Conservation (phyloP, 495 filamentous ascomycete species). For the Aspergillus funiculosus region DNA sequence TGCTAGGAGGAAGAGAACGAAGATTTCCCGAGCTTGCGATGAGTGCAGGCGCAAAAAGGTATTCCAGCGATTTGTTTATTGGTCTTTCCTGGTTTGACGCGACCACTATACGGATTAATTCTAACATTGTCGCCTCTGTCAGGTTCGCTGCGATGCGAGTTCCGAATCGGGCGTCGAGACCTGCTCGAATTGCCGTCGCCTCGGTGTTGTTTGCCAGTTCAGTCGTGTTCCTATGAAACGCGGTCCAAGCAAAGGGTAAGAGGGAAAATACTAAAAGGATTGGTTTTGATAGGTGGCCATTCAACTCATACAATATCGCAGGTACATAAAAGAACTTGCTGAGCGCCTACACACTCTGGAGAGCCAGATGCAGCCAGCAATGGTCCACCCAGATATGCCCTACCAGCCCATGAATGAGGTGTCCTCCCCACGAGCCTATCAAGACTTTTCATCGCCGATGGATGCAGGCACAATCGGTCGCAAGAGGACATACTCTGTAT, state of each 20-base stretch:
- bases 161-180: slow-evolving; percentile 71
- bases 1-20: slow-evolving; percentile 75
- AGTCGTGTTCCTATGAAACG: slow-evolving; percentile 92
- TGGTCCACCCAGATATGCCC: slow-evolving; percentile 43
- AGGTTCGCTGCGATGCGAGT: slow-evolving; percentile 88
- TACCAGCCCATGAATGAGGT: slow-evolving; percentile 46
- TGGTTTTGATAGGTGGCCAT: slow-evolving; percentile 3
- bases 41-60: slow-evolving; percentile 94
- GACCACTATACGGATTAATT: slow-evolving; percentile 6
- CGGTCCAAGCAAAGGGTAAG: slow-evolving; percentile 89
- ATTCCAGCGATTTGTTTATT: slow-evolving; percentile 16
- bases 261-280: too few relatives aligned
- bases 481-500: slow-evolving; percentile 55
- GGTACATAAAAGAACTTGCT: slow-evolving; percentile 94
- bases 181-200: slow-evolving; percentile 81
- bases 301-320: slow-evolving; percentile 33
- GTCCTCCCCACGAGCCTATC: slow-evolving; percentile 38
- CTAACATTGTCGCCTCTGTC: slow-evolving; percentile 21
- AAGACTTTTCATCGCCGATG: slow-evolving; percentile 47
- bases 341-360: slow-evolving; percentile 83
- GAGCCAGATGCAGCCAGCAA: slow-evolving; percentile 50
- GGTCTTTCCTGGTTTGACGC: slow-evolving; percentile 10
- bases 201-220: slow-evolving; percentile 74
- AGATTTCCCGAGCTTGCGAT: slow-evolving; percentile 91
- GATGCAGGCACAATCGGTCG: slow-evolving; percentile 36